phyloP scores from a whole-genome alignment of 805 yeast genomes.

The Candida adriatica region DNA sequence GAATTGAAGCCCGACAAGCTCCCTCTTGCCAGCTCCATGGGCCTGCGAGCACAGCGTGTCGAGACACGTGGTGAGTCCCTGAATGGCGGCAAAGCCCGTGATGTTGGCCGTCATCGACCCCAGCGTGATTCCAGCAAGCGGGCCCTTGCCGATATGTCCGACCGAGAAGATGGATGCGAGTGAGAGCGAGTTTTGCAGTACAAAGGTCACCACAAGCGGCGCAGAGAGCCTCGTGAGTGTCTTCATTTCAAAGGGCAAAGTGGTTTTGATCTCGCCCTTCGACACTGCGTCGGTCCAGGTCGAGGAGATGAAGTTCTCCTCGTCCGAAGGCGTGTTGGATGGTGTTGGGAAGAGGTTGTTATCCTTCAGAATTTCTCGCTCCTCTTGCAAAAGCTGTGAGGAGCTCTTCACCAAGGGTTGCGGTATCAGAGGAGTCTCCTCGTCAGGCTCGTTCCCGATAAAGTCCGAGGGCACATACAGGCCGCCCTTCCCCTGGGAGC shows the following conservation, averaged over 20 bases:
- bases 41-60: conserved; percentile 86
- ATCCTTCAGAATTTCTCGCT: conserved; percentile 17
- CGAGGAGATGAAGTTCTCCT: conserved; percentile 10
- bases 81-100: conserved; percentile 66
- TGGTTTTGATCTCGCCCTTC: conserved; percentile 19
- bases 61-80: conserved; percentile 76
- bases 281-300: conserved; percentile 23
- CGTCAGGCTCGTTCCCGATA: conserved; percentile 1
- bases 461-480: conserved; percentile 17
- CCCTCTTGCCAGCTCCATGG: conserved; percentile 69
- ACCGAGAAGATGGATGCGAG: conserved; percentile 35
- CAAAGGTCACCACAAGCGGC: conserved; percentile 22
- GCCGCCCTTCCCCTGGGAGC: conserved; percentile 20
- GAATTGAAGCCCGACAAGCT: conserved; percentile 65
- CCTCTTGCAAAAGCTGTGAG: conserved; percentile 15
- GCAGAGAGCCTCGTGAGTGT: conserved; percentile 15
- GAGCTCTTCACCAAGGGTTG: neutral
- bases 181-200: conserved; percentile 23
- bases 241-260: conserved; percentile 15
- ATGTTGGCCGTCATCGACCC: conserved; percentile 83
- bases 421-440: conserved; percentile 10
- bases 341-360: conserved; percentile 13
- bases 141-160: conserved; percentile 73
- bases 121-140: conserved; percentile 76
- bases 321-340: conserved; percentile 4